Conservation (phyloP, 306 rosid species). For the Notholithocarpus densiflorus region DNA sequence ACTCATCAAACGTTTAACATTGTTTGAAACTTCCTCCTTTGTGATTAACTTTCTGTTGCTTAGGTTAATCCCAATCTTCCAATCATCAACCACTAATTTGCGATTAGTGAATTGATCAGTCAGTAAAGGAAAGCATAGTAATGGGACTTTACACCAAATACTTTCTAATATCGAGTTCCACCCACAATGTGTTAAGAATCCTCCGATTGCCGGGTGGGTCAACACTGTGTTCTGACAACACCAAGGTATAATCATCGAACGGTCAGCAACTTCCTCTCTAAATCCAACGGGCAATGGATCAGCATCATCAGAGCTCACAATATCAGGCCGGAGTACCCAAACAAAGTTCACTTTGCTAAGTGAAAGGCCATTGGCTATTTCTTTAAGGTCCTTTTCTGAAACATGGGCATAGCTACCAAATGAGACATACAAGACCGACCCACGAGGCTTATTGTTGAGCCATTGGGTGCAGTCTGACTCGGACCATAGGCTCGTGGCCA, state of each 20-base stretch:
- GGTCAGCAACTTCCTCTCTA: slow-evolving; percentile 24
- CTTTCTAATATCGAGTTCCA: slow-evolving; percentile 64
- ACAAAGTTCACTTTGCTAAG: slow-evolving; percentile 40
- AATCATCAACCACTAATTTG: slow-evolving; percentile 56
- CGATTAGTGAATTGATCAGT: slow-evolving; percentile 65
- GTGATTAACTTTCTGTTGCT: slow-evolving; percentile 4
- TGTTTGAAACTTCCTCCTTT: slow-evolving; percentile 29
- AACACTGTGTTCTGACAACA: slow-evolving; percentile 46
- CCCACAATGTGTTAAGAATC: slow-evolving; percentile 59
- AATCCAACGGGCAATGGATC: slow-evolving; percentile 47
- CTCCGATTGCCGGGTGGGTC: slow-evolving; percentile 49
- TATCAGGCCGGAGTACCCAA: slow-evolving; percentile 53
- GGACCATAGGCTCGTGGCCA: slow-evolving; percentile 59
- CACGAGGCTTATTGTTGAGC: slow-evolving; percentile 46
- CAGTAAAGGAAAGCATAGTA: slow-evolving; percentile 51
- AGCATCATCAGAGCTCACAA: slow-evolving; percentile 43
- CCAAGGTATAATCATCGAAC: slow-evolving; percentile 48
- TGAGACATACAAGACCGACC: slow-evolving; percentile 52
- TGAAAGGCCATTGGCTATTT: slow-evolving; percentile 48
- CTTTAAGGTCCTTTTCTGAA: slow-evolving; percentile 10
- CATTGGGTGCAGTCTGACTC: slow-evolving; percentile 57
- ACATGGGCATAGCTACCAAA: slow-evolving; percentile 65
- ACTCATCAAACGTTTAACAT: slow-evolving; percentile 39
- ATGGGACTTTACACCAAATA: slow-evolving; percentile 45
- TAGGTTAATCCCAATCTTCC: slow-evolving; percentile 54